phyloP scores from a whole-genome alignment of 1,139 yeast species.

The Candida mesenterica region DNA sequence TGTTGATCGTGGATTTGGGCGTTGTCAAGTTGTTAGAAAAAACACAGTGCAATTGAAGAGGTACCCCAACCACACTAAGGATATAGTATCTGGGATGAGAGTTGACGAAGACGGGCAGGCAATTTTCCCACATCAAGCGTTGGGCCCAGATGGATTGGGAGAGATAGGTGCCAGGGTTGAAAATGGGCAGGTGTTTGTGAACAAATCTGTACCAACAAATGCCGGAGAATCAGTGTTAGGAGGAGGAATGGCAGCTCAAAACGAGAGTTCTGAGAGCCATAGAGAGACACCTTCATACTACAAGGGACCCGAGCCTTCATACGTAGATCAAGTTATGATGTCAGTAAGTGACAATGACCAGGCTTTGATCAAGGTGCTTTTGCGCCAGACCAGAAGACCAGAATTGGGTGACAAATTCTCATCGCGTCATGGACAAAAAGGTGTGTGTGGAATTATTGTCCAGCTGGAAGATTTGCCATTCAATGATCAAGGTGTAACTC shows the following conservation, averaged over 20 bases:
- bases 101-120: conserved; percentile 79
- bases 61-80: conserved; percentile 92
- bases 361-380: conserved; percentile 84
- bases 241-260: conserved; percentile 26
- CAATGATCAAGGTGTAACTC: conserved; percentile 83
- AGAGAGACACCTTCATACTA: conserved; percentile 90
- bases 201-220: conserved; percentile 87
- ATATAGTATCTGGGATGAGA: conserved; percentile 87
- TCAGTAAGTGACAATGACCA: conserved; percentile 94
- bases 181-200: conserved; percentile 91
- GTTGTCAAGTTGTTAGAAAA: conserved; percentile 96
- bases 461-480: conserved; percentile 97
- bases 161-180: conserved; percentile 91
- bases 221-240: conserved; percentile 73
- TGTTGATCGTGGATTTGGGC: conserved; percentile 94
- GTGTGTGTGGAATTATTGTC: conserved; percentile 97
- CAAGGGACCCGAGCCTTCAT: conserved; percentile 93
- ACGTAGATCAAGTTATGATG: conserved; percentile 97
- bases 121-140: conserved; percentile 77
- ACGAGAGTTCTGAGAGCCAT: conserved; percentile 51
- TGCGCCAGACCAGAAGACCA: conserved; percentile 96
- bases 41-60: conserved; percentile 86
- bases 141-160: conserved; percentile 95
- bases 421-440: conserved; percentile 97
- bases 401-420: conserved; percentile 97